Evolutionary conservation across 768 basidiomycete genomes (phyloP).

Genomic region (Suillus spraguei): DNA sequence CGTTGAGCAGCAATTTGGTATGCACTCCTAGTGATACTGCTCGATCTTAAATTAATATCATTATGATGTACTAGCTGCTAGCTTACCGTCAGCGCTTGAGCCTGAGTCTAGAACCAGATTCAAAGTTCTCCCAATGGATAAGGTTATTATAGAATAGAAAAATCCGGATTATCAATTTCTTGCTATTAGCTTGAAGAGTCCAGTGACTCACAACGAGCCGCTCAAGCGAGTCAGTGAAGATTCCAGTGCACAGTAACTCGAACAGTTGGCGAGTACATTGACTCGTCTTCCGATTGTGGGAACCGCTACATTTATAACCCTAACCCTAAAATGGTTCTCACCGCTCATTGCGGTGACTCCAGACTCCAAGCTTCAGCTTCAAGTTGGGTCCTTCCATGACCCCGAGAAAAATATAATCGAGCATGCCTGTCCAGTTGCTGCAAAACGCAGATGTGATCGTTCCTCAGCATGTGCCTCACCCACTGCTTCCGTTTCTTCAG

Average conservation of each 20-base stretch:
- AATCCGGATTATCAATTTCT: not conserved
- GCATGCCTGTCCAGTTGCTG: conserved; percentile 10
- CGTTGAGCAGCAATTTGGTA: not conserved
- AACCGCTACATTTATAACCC: not conserved
- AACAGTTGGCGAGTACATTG: not conserved
- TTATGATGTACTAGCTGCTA: not conserved
- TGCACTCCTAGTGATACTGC: not conserved
- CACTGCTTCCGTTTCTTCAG: conserved; percentile 77
- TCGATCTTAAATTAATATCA: not conserved
- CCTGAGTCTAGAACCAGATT: not conserved
- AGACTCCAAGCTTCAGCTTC: not conserved
- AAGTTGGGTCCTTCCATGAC: conserved; percentile 1
- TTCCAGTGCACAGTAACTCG: not conserved
- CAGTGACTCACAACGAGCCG: not conserved
- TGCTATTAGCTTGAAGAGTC: not conserved
- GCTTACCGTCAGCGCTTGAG: not conserved
- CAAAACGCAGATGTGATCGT: conserved; percentile 13
- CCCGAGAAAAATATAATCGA: conserved; percentile 3
- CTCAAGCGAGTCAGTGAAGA: not conserved
- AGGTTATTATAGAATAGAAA: not conserved
- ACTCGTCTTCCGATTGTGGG: not conserved
- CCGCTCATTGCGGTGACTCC: not conserved
- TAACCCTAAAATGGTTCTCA: not conserved
- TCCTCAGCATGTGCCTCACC: conserved; percentile 49
- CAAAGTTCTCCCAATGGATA: not conserved